Evolutionary conservation across 1,284 basidiomycete genomes (phyloP).

Genomic region (Marasmius sp.): DNA sequence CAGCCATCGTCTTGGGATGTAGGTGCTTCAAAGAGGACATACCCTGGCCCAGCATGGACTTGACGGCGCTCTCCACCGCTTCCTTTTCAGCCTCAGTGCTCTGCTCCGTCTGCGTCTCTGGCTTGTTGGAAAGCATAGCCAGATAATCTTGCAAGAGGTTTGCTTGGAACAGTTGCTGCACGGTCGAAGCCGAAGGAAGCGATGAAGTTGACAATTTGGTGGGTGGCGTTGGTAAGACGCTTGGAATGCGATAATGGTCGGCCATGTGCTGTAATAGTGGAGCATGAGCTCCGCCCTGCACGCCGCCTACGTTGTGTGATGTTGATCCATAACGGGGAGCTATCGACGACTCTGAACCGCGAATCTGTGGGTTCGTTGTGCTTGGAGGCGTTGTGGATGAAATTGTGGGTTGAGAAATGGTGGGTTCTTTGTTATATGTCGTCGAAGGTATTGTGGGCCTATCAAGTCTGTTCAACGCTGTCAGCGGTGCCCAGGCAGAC

Average conservation of each 20-base stretch:
- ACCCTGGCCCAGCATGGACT: background rate
- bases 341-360: background rate
- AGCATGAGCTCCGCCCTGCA: constrained; percentile 15
- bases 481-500: no score
- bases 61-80: background rate
- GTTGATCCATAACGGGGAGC: background rate
- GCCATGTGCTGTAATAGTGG: constrained; percentile 52
- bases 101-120: background rate
- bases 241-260: constrained; percentile 74
- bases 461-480: no score
- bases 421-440: no score
- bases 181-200: background rate
- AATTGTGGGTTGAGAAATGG: no score
- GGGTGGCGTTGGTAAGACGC: constrained; percentile 63
- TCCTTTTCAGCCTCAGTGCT: background rate
- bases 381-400: no score
- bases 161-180: background rate
- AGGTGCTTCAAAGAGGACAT: background rate
- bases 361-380: no score
- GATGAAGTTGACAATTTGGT: constrained; percentile 38
- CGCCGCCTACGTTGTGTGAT: background rate
- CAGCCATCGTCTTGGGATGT: background rate
- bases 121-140: background rate
- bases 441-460: no score
- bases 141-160: background rate